Base-by-base conservation (phyloP, 768 basidiomycete genomes). In the Pleurotus platypus region DNA sequence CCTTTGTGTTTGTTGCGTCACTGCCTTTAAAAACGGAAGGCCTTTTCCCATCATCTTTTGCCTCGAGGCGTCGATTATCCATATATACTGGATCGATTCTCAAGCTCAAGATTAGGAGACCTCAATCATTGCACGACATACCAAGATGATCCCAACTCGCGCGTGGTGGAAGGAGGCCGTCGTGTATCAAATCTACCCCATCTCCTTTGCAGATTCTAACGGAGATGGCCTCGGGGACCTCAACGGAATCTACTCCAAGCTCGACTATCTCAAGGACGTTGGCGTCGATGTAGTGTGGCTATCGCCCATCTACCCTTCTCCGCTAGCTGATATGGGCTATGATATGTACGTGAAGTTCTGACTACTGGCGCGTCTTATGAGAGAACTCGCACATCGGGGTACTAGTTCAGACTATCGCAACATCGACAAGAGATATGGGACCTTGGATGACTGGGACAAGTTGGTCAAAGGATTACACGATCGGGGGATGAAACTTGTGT, bases 241-340 rank as follows among this genome's bases (percentile, higher is more conserved):
- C 38, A 78, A 76, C 20, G 88, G 89, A 13, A 87, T 92, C 57
- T 63, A 70, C 22, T 64, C 73, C 38, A 87, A 88, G 64, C 71
- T 91, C 6, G 84, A 86, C 61, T 89, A 92, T 66, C 72, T 91
- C 53, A 78, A 83, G 56, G 78, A 81, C 47, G 75, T 92, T 4
- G 88, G 87, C 0, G 82, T 85, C 3, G 81, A 87, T 59, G 77
- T 84, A 0, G 63, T 90, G 13, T 91, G 89, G 88, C 75, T 90
- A 13, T 81, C 77, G 3, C 87, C 88, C 7, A 88, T 90, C 42
- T 91, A 88, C 69, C 75, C 77, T 54, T 84, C 81, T 1, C 88
- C 87, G 0, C 72, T 82, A 56, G 82, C 80, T 2, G 87, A 90
- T 68, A 88, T 89, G 86, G 87, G 86, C 6, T 87, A 88, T 58